Base-by-base conservation (phyloP, 2,329 filamentous ascomycete species). In the Penicillium sp. region DNA sequence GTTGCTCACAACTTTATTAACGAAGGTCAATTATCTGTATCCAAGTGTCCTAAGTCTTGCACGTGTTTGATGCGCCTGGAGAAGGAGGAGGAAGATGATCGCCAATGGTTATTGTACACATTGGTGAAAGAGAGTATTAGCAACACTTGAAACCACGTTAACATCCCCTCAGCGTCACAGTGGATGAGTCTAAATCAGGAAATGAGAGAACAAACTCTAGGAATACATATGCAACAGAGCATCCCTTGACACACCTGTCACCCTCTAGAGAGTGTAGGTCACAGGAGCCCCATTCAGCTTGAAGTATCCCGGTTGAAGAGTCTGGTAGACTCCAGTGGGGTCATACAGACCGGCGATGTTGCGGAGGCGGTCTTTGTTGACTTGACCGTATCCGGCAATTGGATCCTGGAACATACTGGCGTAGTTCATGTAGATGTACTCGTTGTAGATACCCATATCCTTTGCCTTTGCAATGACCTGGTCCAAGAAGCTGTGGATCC, bases 341-440 rank as follows among this genome's bases (percentile, higher is more conserved):
- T 82, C 79, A 58, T 79, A 81, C 55, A 69, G 73, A 18, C 55
- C 60, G 9, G 73, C 72, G 14, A 80, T 64, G 1, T 61, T 58
- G 56, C 69, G 62, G 63, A 81, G 55, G 33, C 62, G 60, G 7
- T 56, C 62, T 44, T 66, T 62, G 43, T 77, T 81, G 9, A 59
- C 65, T n/a, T 58, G 46, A 1, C 79, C 79, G 59, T 81, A 83
- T 35, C 75, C 74, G 4, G 66, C 58, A 40, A 82, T 64, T 1
- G 77, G 73, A 60, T 77, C 73, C 63, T 83, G 78, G 56, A 70
- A 77, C 66, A 73, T 70, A 54, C 72, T 73, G 6, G 79, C 80
- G 58, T 82, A 81, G 64, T 82, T 82, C 75, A 81, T 77, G 62
- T 81, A 82, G 24, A 79, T 61, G 56, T 72, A 82, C 35, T 69